These are phyloP conservation scores for Chrysosporium keratinophilum DNA, from an alignment of 2,329 filamentous ascomycete genomes.

Conservation along the genomic window DNA sequence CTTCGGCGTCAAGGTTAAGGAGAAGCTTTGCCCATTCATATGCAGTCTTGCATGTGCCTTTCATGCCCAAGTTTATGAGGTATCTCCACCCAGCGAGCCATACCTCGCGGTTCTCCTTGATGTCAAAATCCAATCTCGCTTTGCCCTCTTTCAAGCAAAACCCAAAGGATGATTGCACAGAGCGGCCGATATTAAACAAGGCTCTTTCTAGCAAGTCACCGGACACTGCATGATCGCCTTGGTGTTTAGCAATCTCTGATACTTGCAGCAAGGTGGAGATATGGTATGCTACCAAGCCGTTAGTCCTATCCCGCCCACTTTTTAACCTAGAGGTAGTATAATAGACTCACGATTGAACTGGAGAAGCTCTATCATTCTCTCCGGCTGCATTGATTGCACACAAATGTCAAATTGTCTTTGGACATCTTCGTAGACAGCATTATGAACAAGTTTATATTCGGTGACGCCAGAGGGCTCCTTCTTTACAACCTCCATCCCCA, in stretches of 20 bases:
- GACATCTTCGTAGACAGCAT: conserved; percentile 58
- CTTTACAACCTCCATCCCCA: conserved; percentile 65
- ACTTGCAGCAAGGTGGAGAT: conserved; percentile 90
- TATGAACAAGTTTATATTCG: conserved; percentile 71
- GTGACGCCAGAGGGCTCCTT: conserved; percentile 49
- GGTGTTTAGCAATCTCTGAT: conserved; percentile 81
- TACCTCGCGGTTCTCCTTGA: conserved; percentile 83
- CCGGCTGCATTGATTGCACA: conserved; percentile 75
- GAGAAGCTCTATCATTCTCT: conserved; percentile 67
- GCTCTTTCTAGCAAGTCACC: conserved; percentile 83
- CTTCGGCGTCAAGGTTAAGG: conserved; percentile 60
- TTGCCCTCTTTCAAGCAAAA: conserved; percentile 65
- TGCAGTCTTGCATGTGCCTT: conserved; percentile 87
- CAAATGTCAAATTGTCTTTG: conserved; percentile 67
- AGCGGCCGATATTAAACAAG: conserved; percentile 85
- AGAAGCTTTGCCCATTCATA: conserved; percentile 89
- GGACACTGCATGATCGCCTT: conserved; percentile 75
- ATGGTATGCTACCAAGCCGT: conserved; percentile 56
- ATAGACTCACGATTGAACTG: conserved; percentile 45
- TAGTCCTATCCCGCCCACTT: not conserved
- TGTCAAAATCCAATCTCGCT: conserved; percentile 67
- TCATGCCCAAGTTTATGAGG: conserved; percentile 70
- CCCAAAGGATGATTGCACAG: conserved; percentile 71
- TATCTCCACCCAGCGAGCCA: conserved; percentile 87
- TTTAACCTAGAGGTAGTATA: not conserved